Base-by-base conservation (phyloP, 1,284 basidiomycete species). In the Boletus sp. region DNA sequence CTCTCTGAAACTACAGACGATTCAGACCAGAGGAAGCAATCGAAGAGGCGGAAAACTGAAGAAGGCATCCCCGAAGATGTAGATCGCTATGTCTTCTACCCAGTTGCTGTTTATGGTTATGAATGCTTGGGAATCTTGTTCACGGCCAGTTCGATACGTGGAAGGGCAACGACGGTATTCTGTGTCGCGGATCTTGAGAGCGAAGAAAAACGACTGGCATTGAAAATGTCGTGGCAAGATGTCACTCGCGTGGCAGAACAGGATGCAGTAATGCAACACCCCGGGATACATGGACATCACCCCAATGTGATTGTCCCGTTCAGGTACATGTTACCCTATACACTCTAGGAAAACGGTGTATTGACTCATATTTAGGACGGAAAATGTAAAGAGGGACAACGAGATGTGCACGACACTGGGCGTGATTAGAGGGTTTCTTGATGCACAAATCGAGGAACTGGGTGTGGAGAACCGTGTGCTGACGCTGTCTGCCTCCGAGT, bases 151-250 rank as follows among this genome's bases (percentile, higher is more conserved):
- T 66, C 62, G 2, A 64, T 67, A 47, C 50, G 53, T 13, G 58
- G 65, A 31, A 54, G 60, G 6, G 57, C 53, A 23, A 61, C 58
- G 4, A 57, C 58, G 2, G 62, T 60, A 4, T 62, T 62, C 30
- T 49, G 51, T 13, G 58, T 61, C 3, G 46, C 47, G 1, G 52
- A 59, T 43, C 33, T 35, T 16, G 33, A 16, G 16, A 44, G 52
- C 9, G 6, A 47, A 0, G 21, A 48, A 1, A 55, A 11, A 4
- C 23, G 33, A 0, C 30, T 51, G 6, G 56, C 55, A 1, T 48
- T 62, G 43, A 67, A 61, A 25, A 61, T 47, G 47, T 30, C 60
- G 0, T 65, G 52, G 60, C 58, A 60, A 49, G 63, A 66, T 57
- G 38, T 61, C 8, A 38, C 13, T 7, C 37, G 50, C 0, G 19